These are phyloP conservation scores for Cladosporium oxysporum DNA, from an alignment of 2,329 filamentous ascomycete species.

Conservation along the genomic window DNA sequence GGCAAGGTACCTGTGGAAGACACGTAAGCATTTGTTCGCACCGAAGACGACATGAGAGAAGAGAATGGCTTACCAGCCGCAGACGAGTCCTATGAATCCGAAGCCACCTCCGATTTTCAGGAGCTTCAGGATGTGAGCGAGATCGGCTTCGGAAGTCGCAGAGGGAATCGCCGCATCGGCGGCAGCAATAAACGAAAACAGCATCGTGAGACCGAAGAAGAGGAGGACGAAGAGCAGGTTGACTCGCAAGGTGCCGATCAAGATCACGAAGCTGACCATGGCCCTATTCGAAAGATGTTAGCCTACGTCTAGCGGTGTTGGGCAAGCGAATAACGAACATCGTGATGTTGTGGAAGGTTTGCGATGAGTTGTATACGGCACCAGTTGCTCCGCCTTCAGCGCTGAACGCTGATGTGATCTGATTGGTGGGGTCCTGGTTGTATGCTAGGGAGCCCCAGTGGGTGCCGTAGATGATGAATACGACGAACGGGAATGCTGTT, in stretches of 20 bases:
- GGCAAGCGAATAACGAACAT: slow-evolving; percentile 22
- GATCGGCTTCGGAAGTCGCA: slow-evolving; percentile 25
- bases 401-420: slow-evolving; percentile 24
- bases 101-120: slow-evolving; percentile 33
- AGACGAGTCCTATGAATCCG: slow-evolving; percentile 29
- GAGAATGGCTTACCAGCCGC: slow-evolving; percentile 26
- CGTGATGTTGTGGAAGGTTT: slow-evolving; percentile 32
- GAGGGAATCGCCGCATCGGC: slow-evolving; percentile 29
- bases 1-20: slow-evolving; percentile 23
- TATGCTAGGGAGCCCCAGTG: slow-evolving; percentile 34
- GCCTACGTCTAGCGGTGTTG: not conserved
- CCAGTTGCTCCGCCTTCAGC: slow-evolving; percentile 23
- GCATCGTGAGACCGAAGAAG: slow-evolving; percentile 32
- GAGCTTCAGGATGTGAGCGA: slow-evolving; percentile 26
- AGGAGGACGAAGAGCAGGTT: slow-evolving; percentile 31
- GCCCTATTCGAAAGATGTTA: slow-evolving; percentile 18
- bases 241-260: slow-evolving; percentile 30
- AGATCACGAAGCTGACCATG: slow-evolving; percentile 32
- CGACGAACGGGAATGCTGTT: slow-evolving; percentile 30
- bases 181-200: slow-evolving; percentile 34
- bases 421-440: slow-evolving; percentile 29
- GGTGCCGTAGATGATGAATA: slow-evolving; percentile 34
- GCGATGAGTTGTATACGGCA: slow-evolving; percentile 29
- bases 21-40: not conserved
- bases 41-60: not conserved